Conservation (phyloP, 164 flowering plant species). For the Nymphaea thermarum region DNA sequence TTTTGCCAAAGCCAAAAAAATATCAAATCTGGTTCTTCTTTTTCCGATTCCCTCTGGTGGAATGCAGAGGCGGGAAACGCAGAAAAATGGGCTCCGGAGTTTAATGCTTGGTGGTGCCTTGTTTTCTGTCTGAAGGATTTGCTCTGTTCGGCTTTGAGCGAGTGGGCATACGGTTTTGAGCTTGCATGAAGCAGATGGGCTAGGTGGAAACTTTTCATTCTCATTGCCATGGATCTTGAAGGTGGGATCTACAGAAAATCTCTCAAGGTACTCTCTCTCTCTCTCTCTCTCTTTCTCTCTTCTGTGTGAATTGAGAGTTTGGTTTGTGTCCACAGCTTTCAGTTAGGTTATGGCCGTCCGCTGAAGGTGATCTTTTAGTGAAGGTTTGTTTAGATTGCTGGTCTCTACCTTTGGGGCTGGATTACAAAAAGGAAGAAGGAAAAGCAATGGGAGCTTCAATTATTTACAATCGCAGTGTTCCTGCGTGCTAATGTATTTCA, state of each 20-base stretch:
- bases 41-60: background rate
- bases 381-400: no score
- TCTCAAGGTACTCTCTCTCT: slow-evolving; percentile 29
- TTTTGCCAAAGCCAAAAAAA: no score
- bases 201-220: background rate
- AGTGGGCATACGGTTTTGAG: background rate
- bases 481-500: no score
- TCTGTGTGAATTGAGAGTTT: background rate
- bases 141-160: background rate
- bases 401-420: no score
- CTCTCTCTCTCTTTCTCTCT: slow-evolving; percentile 1
- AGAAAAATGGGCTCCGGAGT: background rate
- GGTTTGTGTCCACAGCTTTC: no score
- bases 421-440: no score
- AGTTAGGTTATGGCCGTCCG: no score
- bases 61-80: background rate
- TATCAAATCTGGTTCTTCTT: background rate
- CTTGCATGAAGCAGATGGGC: background rate
- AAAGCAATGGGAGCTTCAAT: no score
- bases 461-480: no score
- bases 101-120: background rate
- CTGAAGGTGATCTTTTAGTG: no score
- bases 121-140: background rate
- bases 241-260: slow-evolving; percentile 21
- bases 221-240: slow-evolving; percentile 49